A percentile compares a stretch with the other conserved stretches of the same genome.
Evolutionary conservation across 768 basidiomycete genomes (phyloP).

Genomic region (Collybiopsis confluens): DNA sequence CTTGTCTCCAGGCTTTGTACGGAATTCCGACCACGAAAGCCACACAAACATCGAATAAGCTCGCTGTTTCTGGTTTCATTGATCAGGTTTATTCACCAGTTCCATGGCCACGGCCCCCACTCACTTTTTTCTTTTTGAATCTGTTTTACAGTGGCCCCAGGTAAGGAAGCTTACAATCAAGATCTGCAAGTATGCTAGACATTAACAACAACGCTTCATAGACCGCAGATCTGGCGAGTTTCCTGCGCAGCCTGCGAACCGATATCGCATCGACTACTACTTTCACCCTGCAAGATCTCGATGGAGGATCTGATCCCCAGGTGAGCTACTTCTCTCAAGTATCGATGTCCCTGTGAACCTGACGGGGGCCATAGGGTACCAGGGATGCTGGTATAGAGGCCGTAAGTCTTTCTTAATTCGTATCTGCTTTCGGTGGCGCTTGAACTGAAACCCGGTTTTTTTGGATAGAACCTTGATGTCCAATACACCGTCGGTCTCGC

Average conservation of each 20-base stretch:
- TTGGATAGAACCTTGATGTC: slow-evolving; percentile 23
- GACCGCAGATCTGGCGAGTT: slow-evolving; percentile 21
- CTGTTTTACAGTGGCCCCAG: slow-evolving; percentile 31
- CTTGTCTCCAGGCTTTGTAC: slow-evolving; percentile 30
- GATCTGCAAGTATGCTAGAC: too few species aligned
- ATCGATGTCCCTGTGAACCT: too few species aligned
- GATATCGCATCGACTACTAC: slow-evolving; percentile 27
- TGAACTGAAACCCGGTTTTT: background rate
- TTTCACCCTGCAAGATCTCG: slow-evolving; percentile 30
- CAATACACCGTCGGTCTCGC: slow-evolving; percentile 34
- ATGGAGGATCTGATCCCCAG: slow-evolving; percentile 23
- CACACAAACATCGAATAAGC: slow-evolving; percentile 21
- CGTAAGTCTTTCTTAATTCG: slow-evolving; percentile 18
- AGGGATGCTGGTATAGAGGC: slow-evolving; percentile 29
- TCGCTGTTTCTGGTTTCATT: slow-evolving; percentile 29
- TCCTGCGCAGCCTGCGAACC: slow-evolving; percentile 22
- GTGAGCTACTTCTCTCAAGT: too few species aligned
- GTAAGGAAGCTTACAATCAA: background rate
- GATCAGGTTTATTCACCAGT: too few species aligned
- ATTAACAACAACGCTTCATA: background rate
- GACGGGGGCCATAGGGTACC: slow-evolving; percentile 23
- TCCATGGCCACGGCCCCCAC: too few species aligned
- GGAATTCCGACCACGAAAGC: slow-evolving; percentile 27
- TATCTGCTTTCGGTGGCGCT: background rate
- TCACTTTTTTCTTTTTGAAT: too few species aligned